A percentile compares a stretch with the other conserved stretches of the same genome.
Conservation (phyloP, 2,329 filamentous ascomycete species). For the Nemania diffusa region DNA sequence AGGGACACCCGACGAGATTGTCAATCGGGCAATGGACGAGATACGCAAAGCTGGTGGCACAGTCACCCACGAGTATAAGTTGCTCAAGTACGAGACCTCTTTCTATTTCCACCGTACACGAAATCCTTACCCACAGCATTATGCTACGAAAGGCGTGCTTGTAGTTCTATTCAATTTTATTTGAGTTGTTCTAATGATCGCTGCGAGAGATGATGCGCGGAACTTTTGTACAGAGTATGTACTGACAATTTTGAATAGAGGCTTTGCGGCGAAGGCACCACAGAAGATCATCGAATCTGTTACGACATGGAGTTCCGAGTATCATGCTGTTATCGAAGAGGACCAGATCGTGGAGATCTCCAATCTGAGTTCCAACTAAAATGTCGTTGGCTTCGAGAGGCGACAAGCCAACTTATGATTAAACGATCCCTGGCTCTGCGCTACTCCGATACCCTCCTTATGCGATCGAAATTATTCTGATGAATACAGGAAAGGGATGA, state of each 20-base stretch:
- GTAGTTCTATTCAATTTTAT: background rate
- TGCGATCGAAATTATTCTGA: conserved; percentile 12
- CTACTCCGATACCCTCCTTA: conserved; percentile 20
- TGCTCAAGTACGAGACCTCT: conserved; percentile 69
- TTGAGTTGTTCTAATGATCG: background rate
- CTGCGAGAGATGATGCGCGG: background rate
- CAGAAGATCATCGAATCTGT: conserved; percentile 75
- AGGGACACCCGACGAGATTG: conserved; percentile 72
- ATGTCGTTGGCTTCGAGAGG: conserved; percentile 1
- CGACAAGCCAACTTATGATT: conserved; percentile 19
- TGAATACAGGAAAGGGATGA: conserved; percentile 9
- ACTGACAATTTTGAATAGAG: conserved; percentile 62
- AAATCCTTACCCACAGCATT: background rate
- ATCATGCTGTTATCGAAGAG: conserved; percentile 77
- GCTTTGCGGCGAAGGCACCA: conserved; percentile 80
- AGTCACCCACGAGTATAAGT: conserved; percentile 80
- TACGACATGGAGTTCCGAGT: conserved; percentile 65
- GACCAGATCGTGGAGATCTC: conserved; percentile 72
- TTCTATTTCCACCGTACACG: conserved; percentile 16
- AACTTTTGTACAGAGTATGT: conserved; percentile 11
- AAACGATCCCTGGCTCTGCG: conserved; percentile 2
- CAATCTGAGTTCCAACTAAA: conserved; percentile 17
- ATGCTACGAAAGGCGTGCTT: background rate
- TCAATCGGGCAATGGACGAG: conserved; percentile 76
- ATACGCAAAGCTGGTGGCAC: conserved; percentile 76